A percentile compares a stretch with the other conserved stretches of the same genome.
Conservation (phyloP, 805 yeast genomes). For the Candida namnaoensis region DNA sequence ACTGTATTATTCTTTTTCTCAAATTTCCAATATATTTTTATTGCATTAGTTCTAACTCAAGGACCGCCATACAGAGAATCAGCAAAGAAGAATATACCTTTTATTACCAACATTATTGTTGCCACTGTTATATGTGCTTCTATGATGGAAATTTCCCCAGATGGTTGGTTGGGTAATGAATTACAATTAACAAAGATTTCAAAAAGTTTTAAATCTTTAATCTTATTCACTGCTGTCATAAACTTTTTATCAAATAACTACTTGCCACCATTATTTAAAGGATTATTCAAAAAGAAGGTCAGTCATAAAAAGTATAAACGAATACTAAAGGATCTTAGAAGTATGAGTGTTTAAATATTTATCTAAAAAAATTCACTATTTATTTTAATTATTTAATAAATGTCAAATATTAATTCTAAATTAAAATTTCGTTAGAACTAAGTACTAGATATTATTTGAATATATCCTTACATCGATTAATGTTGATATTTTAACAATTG, state of each 20-base stretch:
- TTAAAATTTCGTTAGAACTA: too few species aligned
- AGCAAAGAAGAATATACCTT: conserved; percentile 57
- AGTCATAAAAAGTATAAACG: conserved; percentile 31
- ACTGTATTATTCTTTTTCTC: conserved; percentile 75
- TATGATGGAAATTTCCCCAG: conserved; percentile 47
- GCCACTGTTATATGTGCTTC: conserved; percentile 41
- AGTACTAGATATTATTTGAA: too few species aligned
- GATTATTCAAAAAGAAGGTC: conserved; percentile 22
- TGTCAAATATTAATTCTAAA: too few species aligned
- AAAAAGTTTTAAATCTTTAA: conserved; percentile 35
- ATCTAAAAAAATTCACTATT: too few species aligned
- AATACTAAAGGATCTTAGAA: conserved; percentile 1
- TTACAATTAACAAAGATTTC: conserved; percentile 71
- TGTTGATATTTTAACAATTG: too few species aligned
- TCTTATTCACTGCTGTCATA: conserved; percentile 34
- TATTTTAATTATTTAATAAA: too few species aligned
- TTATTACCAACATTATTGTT: conserved; percentile 48
- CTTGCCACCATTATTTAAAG: conserved; percentile 24
- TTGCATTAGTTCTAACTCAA: conserved; percentile 75
- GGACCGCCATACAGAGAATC: conserved; percentile 94
- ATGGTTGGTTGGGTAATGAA: conserved; percentile 48
- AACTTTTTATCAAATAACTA: conserved; percentile 35
- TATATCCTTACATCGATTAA: too few species aligned
- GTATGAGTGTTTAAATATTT: background rate
- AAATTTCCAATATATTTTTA: conserved; percentile 81